These are phyloP conservation scores for Viola odorata DNA, from an alignment of 345 rosid genomes.

Conservation along the genomic window DNA sequence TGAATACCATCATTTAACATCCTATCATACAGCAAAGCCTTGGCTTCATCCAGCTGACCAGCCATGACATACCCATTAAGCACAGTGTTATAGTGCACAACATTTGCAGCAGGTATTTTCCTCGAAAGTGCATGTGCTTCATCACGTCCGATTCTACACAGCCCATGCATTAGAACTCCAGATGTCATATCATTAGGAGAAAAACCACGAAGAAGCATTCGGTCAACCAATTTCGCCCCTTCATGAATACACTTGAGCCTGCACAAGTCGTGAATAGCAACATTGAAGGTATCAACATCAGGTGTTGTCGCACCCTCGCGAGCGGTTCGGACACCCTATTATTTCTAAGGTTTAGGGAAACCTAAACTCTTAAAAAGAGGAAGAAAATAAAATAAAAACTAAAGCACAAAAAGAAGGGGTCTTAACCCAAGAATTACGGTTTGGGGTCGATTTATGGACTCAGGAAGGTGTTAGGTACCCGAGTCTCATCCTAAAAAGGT, in stretches of 20 bases:
- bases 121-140: constrained; percentile 62
- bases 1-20: constrained; percentile 36
- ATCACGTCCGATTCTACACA: constrained; percentile 54
- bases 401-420: no score
- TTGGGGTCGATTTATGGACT: no score
- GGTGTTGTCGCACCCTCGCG: no score
- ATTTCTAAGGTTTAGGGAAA: no score
- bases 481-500: no score
- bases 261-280: constrained; percentile 62
- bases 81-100: constrained; percentile 59
- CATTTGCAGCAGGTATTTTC: constrained; percentile 39
- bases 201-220: constrained; percentile 73
- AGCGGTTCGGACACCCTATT: no score
- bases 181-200: constrained; percentile 44
- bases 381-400: no score
- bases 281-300: constrained; percentile 77
- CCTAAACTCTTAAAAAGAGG: no score
- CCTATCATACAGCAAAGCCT: constrained; percentile 36
- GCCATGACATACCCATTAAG: constrained; percentile 62
- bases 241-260: constrained; percentile 56
- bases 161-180: constrained; percentile 58
- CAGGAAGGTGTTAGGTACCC: no score
- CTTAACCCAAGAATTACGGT: no score
- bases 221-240: constrained; percentile 61
- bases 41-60: constrained; percentile 59